Evolutionary conservation across 345 rosid species (phyloP).

Genomic region (Mangifera indica): DNA sequence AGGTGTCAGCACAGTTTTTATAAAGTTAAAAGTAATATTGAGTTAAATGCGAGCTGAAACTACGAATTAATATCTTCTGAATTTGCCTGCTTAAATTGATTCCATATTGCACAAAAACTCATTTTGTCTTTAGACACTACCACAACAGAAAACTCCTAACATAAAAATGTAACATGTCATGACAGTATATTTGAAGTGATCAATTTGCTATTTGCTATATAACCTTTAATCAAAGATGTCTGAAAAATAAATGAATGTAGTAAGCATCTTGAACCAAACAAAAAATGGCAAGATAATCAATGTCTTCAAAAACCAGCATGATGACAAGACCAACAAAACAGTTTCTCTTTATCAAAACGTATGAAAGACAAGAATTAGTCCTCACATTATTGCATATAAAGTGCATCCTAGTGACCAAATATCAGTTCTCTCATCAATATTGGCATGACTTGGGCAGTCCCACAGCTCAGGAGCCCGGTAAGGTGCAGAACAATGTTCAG

Average conservation of each 20-base stretch:
- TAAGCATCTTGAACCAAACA: background rate
- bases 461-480: constrained; percentile 97
- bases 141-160: background rate
- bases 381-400: constrained; percentile 91
- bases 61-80: background rate
- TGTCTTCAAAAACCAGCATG: background rate
- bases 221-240: background rate
- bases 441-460: constrained; percentile 96
- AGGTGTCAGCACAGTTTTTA: background rate
- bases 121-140: background rate
- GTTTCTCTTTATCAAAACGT: background rate
- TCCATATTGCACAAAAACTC: no score
- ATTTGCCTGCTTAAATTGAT: background rate
- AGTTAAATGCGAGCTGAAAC: background rate
- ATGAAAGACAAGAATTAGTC: constrained; percentile 9
- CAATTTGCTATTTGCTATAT: background rate
- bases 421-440: constrained; percentile 97
- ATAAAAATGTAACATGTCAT: background rate
- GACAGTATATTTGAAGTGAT: background rate
- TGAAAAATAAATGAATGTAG: background rate
- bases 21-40: background rate
- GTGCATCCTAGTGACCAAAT: constrained; percentile 99
- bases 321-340: background rate
- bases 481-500: constrained; percentile 96
- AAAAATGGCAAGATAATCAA: background rate